phyloP scores from a whole-genome alignment of 345 rosid genomes.

The Brassica nigra region DNA sequence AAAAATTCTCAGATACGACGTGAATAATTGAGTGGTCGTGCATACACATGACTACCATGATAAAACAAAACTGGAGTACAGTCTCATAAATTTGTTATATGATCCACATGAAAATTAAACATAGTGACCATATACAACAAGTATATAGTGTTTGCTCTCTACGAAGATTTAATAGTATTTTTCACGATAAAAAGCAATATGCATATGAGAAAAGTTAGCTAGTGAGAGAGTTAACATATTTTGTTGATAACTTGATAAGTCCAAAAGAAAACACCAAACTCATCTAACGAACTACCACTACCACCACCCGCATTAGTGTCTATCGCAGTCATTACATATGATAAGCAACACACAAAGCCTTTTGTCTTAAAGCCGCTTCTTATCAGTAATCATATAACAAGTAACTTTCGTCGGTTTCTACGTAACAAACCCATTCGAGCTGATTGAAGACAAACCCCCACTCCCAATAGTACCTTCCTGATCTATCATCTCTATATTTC shows the following conservation, averaged over 20 bases:
- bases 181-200: constrained; percentile 10
- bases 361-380: constrained; percentile 24
- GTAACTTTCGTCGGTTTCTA: neutral
- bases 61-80: neutral
- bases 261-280: constrained; percentile 36
- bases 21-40: constrained; percentile 27
- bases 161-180: neutral
- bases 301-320: constrained; percentile 27
- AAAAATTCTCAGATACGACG: constrained; percentile 11
- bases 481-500: constrained; percentile 2
- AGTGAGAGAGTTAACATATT: constrained; percentile 30
- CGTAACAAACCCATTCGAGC: constrained; percentile 10
- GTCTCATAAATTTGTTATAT: neutral
- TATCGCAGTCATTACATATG: constrained; percentile 23
- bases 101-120: neutral
- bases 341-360: constrained; percentile 29
- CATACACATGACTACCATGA: neutral
- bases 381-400: neutral
- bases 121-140: neutral
- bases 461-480: constrained; percentile 31
- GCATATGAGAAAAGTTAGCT: constrained; percentile 28
- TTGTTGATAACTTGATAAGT: constrained; percentile 31
- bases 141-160: neutral
- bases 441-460: constrained; percentile 26
- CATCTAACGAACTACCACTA: constrained; percentile 32